phyloP scores from a whole-genome alignment of 73 alveolate species.

The Durusdinium trenchii region DNA sequence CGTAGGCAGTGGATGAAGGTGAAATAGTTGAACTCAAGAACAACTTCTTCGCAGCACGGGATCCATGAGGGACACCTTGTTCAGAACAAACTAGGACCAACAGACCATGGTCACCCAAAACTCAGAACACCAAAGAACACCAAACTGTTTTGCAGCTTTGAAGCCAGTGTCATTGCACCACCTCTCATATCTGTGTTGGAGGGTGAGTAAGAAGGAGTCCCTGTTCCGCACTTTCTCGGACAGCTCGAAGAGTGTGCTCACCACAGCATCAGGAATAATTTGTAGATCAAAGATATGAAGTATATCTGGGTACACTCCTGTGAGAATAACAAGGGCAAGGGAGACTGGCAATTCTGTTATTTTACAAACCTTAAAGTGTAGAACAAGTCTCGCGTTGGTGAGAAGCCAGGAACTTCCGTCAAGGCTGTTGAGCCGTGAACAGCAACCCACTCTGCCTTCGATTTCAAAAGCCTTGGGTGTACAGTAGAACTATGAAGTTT shows the following conservation, averaged over 20 bases:
- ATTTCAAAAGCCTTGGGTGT: not conserved
- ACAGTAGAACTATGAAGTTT: too few species aligned
- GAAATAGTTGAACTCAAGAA: too few species aligned
- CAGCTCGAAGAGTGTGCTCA: not conserved
- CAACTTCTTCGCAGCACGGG: not conserved
- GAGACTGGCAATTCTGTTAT: not conserved
- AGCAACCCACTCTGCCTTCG: not conserved
- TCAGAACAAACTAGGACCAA: not conserved
- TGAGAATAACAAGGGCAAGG: too few species aligned
- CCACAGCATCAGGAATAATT: not conserved
- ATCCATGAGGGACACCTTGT: not conserved
- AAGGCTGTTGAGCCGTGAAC: not conserved
- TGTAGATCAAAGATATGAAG: not conserved
- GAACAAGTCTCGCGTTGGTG: not conserved
- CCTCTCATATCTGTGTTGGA: not conserved
- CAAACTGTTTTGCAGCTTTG: not conserved
- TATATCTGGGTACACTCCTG: not conserved
- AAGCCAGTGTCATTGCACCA: not conserved
- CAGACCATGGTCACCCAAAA: not conserved
- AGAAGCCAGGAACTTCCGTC: not conserved
- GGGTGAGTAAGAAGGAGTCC: not conserved
- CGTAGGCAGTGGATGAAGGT: not conserved
- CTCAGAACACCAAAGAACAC: not conserved
- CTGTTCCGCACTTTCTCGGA: not conserved
- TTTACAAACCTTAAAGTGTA: not conserved